Evolutionary conservation across 176 grass and related monocot genomes (phyloP).

Genomic region (Raddia guianensis): DNA sequence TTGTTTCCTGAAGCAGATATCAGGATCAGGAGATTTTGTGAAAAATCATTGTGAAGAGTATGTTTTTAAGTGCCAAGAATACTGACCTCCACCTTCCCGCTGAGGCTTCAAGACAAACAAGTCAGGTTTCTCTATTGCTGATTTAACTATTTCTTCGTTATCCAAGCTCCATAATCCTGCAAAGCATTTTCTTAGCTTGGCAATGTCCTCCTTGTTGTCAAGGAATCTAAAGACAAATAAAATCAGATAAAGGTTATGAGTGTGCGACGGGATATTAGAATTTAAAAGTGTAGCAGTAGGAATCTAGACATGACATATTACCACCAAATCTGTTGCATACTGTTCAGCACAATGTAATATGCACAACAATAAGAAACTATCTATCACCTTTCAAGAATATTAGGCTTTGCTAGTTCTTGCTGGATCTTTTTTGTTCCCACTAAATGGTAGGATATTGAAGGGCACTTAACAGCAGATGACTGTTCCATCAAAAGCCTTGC

Average conservation of each 20-base stretch:
- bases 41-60: background rate
- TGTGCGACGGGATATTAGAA: background rate
- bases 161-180: conserved; percentile 98
- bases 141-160: conserved; percentile 73
- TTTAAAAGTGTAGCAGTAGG: background rate
- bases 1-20: conserved; percentile 72
- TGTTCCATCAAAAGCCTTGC: conserved; percentile 87
- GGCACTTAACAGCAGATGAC: conserved; percentile 88
- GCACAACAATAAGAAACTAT: conserved; percentile 1
- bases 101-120: conserved; percentile 90
- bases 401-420: conserved; percentile 90
- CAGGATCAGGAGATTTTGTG: conserved; percentile 28
- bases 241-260: conserved; percentile 13
- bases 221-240: conserved; percentile 65
- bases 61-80: conserved; percentile 16
- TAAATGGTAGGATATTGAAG: conserved; percentile 79
- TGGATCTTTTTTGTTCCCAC: conserved; percentile 93
- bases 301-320: background rate
- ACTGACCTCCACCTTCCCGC: conserved; percentile 83
- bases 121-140: conserved; percentile 79
- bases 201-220: conserved; percentile 75
- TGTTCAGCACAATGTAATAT: background rate
- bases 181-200: conserved; percentile 79
- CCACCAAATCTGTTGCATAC: background rate
- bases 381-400: conserved; percentile 86